Conservation (phyloP, 2,329 filamentous ascomycete species). For the Pseudogymnoascus verrucosus region DNA sequence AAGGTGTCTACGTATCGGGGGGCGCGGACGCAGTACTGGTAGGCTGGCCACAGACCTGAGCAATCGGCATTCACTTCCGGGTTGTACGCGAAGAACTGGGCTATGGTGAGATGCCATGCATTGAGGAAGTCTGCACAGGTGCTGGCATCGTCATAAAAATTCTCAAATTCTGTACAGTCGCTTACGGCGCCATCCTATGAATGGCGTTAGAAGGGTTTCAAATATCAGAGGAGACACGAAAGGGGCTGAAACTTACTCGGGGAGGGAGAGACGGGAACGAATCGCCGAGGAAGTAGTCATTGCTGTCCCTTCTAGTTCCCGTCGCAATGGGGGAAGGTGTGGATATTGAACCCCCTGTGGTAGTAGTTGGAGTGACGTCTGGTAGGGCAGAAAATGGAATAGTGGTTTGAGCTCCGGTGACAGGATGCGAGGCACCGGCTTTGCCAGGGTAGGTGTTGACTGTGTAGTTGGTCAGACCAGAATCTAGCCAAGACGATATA, state of each 20-base stretch:
- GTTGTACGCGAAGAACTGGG: constrained; percentile 18
- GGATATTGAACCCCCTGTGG: constrained; percentile 9
- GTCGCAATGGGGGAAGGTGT: constrained; percentile 17
- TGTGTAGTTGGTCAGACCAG: neutral
- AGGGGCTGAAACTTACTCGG: neutral
- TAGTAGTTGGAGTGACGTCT: neutral
- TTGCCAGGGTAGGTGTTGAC: constrained; percentile 11
- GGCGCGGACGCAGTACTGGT: constrained; percentile 10
- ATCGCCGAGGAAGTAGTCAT: constrained; percentile 19
- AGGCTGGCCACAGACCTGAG: constrained; percentile 15
- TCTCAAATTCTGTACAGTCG: neutral
- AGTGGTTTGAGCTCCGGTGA: constrained; percentile 10
- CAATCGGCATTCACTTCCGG: constrained; percentile 17
- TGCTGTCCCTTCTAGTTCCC: constrained; percentile 21
- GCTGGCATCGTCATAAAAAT: neutral
- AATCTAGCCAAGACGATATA: neutral
- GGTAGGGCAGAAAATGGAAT: constrained; percentile 5
- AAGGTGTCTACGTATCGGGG: neutral
- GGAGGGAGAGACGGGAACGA: constrained; percentile 13
- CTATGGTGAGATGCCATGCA: constrained; percentile 15
- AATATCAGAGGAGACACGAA: neutral
- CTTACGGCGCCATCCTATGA: neutral
- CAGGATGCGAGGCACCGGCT: constrained; percentile 10
- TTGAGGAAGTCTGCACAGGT: neutral
- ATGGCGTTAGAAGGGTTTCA: neutral